A percentile compares a stretch with the other conserved stretches of the same genome.
phyloP scores from a whole-genome alignment of 805 yeast species.

The Candida methanosorbosa region DNA sequence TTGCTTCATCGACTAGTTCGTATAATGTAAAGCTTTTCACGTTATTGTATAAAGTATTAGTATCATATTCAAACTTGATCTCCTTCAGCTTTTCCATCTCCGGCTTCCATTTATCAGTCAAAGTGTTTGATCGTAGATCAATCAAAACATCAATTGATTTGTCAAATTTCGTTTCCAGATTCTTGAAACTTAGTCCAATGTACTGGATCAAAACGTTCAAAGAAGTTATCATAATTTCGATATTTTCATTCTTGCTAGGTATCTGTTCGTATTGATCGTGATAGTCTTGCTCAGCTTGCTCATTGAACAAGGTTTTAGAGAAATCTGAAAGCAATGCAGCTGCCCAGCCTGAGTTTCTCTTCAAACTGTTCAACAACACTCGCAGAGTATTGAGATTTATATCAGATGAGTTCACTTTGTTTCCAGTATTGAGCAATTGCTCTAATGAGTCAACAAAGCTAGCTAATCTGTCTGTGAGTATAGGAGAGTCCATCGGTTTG shows the following conservation, averaged over 20 bases:
- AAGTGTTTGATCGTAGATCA: constrained; percentile 30
- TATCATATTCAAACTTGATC: constrained; percentile 18
- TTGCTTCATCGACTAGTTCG: constrained; percentile 22
- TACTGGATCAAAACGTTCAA: constrained; percentile 44
- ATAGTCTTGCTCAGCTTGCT: no score
- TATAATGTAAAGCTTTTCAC: constrained; percentile 7
- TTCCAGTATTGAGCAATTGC: constrained; percentile 4
- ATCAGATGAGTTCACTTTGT: constrained; percentile 12
- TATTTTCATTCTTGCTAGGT: constrained; percentile 24
- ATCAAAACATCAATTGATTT: constrained; percentile 25
- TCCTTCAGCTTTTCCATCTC: constrained; percentile 21
- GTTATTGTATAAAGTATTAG: constrained; percentile 8
- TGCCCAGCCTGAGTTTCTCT: constrained; percentile 31
- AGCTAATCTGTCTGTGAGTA: constrained; percentile 13
- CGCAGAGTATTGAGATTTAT: constrained; percentile 27
- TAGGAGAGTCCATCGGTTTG: constrained; percentile 25
- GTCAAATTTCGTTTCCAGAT: constrained; percentile 30
- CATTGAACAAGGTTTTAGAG: constrained; percentile 17
- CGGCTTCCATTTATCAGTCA: constrained; percentile 32
- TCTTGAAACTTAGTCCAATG: constrained; percentile 34
- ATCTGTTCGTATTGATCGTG: no score
- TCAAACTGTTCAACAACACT: constrained; percentile 27
- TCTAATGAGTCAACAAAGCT: constrained; percentile 10
- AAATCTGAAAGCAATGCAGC: constrained; percentile 27
- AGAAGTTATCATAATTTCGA: constrained; percentile 39